Conservation (phyloP, 345 rosid species). For the Camelina neglecta region DNA sequence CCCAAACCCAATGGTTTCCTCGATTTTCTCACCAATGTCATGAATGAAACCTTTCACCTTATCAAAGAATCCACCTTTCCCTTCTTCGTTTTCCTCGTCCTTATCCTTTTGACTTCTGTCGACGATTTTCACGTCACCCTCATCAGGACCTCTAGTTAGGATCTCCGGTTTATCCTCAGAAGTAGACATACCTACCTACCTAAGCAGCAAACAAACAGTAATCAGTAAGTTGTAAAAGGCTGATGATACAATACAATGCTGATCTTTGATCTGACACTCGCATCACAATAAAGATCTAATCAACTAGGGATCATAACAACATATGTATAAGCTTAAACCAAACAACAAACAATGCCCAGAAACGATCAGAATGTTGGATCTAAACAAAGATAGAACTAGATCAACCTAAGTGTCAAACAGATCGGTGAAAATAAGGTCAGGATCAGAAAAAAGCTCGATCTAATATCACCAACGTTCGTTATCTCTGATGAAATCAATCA, state of each 20-base stretch:
- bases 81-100: conserved; percentile 64
- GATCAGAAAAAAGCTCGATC: conserved; percentile 17
- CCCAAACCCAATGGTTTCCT: conserved; percentile 88
- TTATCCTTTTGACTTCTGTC: conserved; percentile 61
- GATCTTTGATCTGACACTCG: too few relatives aligned
- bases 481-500: not conserved
- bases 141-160: conserved; percentile 53
- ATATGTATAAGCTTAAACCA: not conserved
- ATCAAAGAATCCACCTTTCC: conserved; percentile 79
- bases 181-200: conserved; percentile 65
- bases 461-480: conserved; percentile 4
- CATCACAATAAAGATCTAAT: too few relatives aligned
- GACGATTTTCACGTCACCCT: conserved; percentile 50
- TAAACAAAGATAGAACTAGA: conserved; percentile 9
- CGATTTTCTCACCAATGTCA: conserved; percentile 91
- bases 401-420: conserved; percentile 22
- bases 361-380: conserved; percentile 16
- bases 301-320: not conserved
- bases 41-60: conserved; percentile 95
- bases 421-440: conserved; percentile 8
- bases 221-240: too few relatives aligned
- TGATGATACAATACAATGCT: too few relatives aligned
- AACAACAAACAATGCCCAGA: conserved; percentile 23
- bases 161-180: conserved; percentile 52
- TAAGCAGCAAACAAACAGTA: not conserved